Conservation (phyloP, 352 stramenopile species). For the Phytophthora kernoviae region DNA sequence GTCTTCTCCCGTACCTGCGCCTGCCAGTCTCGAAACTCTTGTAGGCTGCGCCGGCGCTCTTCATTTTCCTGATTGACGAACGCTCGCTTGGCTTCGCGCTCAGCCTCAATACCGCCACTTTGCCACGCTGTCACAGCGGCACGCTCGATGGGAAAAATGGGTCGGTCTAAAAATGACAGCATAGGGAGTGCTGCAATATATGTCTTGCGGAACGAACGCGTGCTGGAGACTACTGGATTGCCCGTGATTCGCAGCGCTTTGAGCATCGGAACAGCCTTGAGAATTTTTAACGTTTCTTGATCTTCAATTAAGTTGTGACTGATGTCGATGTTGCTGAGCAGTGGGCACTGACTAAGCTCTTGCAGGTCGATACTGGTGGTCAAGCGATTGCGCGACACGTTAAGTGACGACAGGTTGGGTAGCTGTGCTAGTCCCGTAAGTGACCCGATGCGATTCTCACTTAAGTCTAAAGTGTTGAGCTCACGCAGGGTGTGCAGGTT, state of each 20-base stretch:
- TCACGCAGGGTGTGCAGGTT: slow-evolving; percentile 58
- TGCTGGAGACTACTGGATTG: slow-evolving; percentile 92
- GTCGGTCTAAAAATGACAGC: slow-evolving; percentile 93
- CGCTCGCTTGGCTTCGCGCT: slow-evolving; percentile 69
- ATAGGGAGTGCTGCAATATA: slow-evolving; percentile 86
- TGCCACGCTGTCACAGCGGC: slow-evolving; percentile 84
- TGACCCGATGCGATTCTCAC: slow-evolving; percentile 88
- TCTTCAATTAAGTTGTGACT: slow-evolving; percentile 92
- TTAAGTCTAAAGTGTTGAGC: slow-evolving; percentile 94
- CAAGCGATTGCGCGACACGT: slow-evolving; percentile 91
- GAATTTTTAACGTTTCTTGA: slow-evolving; percentile 69
- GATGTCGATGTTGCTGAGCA: slow-evolving; percentile 92
- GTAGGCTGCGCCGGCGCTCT: slow-evolving; percentile 59
- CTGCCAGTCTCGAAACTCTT: slow-evolving; percentile 87
- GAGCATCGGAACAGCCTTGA: slow-evolving; percentile 83
- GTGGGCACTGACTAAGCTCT: slow-evolving; percentile 70
- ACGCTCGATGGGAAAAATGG: slow-evolving; percentile 93
- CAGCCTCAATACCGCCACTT: slow-evolving; percentile 88
- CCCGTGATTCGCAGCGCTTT: slow-evolving; percentile 80
- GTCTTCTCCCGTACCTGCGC: slow-evolving; percentile 59
- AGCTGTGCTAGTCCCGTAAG: slow-evolving; percentile 86
- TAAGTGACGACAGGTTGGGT: slow-evolving; percentile 84
- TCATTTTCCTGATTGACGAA: slow-evolving; percentile 86
- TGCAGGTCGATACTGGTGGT: slow-evolving; percentile 66
- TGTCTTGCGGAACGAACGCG: slow-evolving; percentile 93